Evolutionary conservation across 2,329 filamentous ascomycete genomes (phyloP), one percentile per base, ranked within the genome.

Genomic region (Kalmusia sp.): DNA sequence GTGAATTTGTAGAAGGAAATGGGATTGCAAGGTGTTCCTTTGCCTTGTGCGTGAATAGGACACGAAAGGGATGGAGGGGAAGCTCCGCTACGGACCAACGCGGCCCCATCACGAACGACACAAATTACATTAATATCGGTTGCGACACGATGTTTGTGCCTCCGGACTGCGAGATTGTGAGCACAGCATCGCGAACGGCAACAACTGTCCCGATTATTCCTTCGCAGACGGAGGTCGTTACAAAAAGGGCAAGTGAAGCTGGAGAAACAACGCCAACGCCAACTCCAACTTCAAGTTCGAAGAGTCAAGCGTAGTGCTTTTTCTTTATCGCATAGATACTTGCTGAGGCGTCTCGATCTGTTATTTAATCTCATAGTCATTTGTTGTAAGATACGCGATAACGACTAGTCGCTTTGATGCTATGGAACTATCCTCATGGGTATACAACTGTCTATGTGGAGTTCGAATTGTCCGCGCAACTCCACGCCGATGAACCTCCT

Each of bases 381-480:
- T 44, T 12, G 7, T 11, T 33, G 40, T 44, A 44, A 19, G 17
- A 44, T 43, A 25, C 15, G n/a, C 39, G 15, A n/a, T 31, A 11
- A n/a, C n/a, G n/a, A n/a, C n/a, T n/a, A n/a, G n/a, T n/a, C n/a
- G n/a, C n/a, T 38, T 21, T 22, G 14, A 22, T 22, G 19, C 17
- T 12, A 44, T 44, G 15, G 19, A 19, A 22, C 14, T 24, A 9
- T 33, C 28, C 6, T 9, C 7, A 6, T 4, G 12, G 25, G 12
- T 35, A 44, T 35, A 21, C 43, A 25, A 17, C 9, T 9, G 3
- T 35, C 44, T 47, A 59, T 3, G 31, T 39, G 5, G 62, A 61
- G 33, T 64, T 64, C 4, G 65, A 67, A 48, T 68, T 68, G 11
- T 68, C 65, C 0, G 59, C 64, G 25, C 65, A 68, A 24, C 52